A percentile compares a stretch with the other conserved stretches of the same genome.
These are phyloP conservation scores for Naganishia vaughanmartiniae DNA, from an alignment of 768 basidiomycete species.

Conservation along the genomic window DNA sequence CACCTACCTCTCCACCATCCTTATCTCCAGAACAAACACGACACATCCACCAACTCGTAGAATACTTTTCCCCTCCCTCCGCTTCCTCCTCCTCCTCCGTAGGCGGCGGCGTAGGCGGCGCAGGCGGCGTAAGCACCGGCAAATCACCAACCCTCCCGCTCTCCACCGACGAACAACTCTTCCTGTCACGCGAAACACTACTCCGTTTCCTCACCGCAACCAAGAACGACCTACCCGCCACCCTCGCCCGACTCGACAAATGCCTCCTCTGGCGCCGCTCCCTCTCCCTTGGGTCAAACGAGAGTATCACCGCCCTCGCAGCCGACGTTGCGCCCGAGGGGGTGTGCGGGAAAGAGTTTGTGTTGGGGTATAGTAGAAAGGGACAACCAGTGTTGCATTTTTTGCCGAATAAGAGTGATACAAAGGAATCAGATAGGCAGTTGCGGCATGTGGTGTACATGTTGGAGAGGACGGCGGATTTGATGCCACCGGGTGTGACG, in stretches of 20 bases:
- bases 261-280: slow-evolving; percentile 22
- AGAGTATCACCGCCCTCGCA: background rate
- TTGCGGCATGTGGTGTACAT: slow-evolving; percentile 33
- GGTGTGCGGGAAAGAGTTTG: slow-evolving; percentile 28
- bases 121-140: no score
- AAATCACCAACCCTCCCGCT: slow-evolving; percentile 10
- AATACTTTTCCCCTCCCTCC: slow-evolving; percentile 10
- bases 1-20: background rate
- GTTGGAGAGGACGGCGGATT: slow-evolving; percentile 32
- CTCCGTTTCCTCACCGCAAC: slow-evolving; percentile 32
- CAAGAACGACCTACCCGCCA: slow-evolving; percentile 23
- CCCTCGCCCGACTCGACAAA: slow-evolving; percentile 22
- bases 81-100: no score
- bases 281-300: background rate
- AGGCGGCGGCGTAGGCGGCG: no score
- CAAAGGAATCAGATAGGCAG: slow-evolving; percentile 25
- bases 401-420: slow-evolving; percentile 31
- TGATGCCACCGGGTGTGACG: slow-evolving; percentile 30
- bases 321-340: slow-evolving; percentile 18
- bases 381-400: slow-evolving; percentile 29
- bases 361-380: slow-evolving; percentile 12
- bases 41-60: slow-evolving; percentile 9
- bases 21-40: background rate
- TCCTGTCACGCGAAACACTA: slow-evolving; percentile 17
- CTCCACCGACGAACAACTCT: slow-evolving; percentile 4